Conservation (phyloP, 345 rosid genomes). For the Hibiscus tridactylites region DNA sequence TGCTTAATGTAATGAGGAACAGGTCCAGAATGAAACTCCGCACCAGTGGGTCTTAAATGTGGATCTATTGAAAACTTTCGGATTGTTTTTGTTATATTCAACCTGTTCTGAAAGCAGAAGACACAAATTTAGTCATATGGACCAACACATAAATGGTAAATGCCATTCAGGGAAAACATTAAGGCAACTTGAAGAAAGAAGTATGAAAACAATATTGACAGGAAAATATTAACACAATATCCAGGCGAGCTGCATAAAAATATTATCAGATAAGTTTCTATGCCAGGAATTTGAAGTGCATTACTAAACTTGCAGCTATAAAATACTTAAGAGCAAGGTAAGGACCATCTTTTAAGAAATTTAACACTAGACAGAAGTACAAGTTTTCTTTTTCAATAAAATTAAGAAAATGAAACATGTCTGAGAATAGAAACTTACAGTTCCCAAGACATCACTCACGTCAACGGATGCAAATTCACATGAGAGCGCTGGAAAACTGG, state of each 20-base stretch:
- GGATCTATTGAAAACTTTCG: conserved; percentile 85
- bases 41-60: conserved; percentile 69
- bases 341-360: background rate
- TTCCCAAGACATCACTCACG: conserved; percentile 92
- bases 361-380: background rate
- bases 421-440: conserved; percentile 57
- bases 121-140: background rate
- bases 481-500: conserved; percentile 94
- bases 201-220: background rate
- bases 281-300: background rate
- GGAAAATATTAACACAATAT: background rate
- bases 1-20: conserved; percentile 51
- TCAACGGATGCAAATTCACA: conserved; percentile 97
- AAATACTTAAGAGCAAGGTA: background rate
- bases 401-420: conserved; percentile 14
- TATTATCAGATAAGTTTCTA: background rate
- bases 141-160: background rate
- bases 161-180: background rate
- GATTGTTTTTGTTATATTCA: conserved; percentile 90
- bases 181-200: background rate
- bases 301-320: background rate
- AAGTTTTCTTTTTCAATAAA: background rate
- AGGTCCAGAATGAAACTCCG: conserved; percentile 75
- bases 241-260: background rate
- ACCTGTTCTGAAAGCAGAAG: conserved; percentile 76